Evolutionary conservation across 1,284 basidiomycete genomes (phyloP), one percentile per base, ranked within the genome.

Genomic region (Pseudozyma flocculosa): DNA sequence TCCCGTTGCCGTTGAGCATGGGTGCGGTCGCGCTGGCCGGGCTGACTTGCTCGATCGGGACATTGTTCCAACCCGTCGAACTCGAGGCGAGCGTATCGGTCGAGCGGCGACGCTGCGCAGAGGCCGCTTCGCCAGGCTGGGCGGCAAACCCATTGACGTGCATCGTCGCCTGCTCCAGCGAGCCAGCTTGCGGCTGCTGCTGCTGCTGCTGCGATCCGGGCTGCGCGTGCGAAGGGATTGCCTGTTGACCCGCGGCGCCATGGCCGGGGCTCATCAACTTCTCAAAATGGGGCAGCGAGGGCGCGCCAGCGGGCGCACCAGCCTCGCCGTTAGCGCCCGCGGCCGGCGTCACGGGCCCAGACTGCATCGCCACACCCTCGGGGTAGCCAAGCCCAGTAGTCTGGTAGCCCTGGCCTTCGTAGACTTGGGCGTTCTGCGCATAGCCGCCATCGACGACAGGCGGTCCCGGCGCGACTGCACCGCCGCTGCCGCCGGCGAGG

Each of bases 31-130:
- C 39, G 40, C 2, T n/a, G 18, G 8, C 18, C 32, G 9, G 47
- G 19, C 0, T 43, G 29, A 61, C 43, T 8, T 50, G 50, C 30
- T 48, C 44, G 19, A 57, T 56, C 0, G 59, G 59, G 7, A 57
- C 50, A 3, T 21, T 18, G 7, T 38, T 56, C 59, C 59, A 61
- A 30, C 54, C 54, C 18, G 47, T 61, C 21, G 49, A 51, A 23
- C 59, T 53, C 4, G 59, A 61, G 9, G 32, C 22, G 18, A 54
- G 56, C 14, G 50, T 49, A 14, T 61, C 58, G 21, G 46, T 53
- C n/a, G 53, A 52, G 22, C 52, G 21, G 19, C 50, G 53, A 3
- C 38, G 38, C 38, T 34, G 32, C 9, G 15, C 15, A 5, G 32
- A 34, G 15, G 14, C 32, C 11, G 32, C 7, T 4, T 34, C 15